These are phyloP conservation scores for Dioscorea zingiberensis DNA, from an alignment of 106 monocot species.

Conservation along the genomic window DNA sequence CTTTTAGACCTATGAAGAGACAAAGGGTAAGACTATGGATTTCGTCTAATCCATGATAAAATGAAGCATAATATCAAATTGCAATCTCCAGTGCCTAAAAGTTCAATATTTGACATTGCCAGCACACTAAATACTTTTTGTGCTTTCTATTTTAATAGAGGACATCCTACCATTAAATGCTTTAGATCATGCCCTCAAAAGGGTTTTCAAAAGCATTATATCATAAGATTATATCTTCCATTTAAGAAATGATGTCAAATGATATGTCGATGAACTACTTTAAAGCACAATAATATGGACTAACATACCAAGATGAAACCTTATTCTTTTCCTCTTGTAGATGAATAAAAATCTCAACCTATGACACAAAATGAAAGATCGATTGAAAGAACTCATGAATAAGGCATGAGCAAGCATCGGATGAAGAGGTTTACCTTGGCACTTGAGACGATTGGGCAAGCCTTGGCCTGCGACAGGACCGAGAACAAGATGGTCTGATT, in stretches of 20 bases:
- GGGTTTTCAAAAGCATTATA: no score
- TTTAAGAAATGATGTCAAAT: no score
- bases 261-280: no score
- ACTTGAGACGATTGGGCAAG: constrained; percentile 75
- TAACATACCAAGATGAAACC: not conserved
- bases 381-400: not conserved
- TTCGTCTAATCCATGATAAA: not conserved
- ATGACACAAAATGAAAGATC: not conserved
- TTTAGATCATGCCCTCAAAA: no score
- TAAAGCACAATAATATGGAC: no score
- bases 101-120: no score
- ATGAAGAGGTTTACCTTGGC: constrained; percentile 31
- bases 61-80: not conserved
- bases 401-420: not conserved
- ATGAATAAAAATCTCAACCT: not conserved
- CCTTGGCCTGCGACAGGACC: constrained; percentile 82
- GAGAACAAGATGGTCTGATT: constrained; percentile 58
- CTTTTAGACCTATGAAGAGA: constrained; percentile 46
- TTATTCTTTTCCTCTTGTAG: not conserved
- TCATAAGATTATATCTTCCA: no score
- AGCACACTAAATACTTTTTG: no score
- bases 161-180: not conserved
- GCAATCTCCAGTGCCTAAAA: not conserved
- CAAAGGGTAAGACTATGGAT: not conserved
- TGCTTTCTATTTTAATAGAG: not conserved